These are phyloP conservation scores for Hypoxylon fragiforme DNA, from an alignment of 495 filamentous ascomycete species.

Conservation along the genomic window DNA sequence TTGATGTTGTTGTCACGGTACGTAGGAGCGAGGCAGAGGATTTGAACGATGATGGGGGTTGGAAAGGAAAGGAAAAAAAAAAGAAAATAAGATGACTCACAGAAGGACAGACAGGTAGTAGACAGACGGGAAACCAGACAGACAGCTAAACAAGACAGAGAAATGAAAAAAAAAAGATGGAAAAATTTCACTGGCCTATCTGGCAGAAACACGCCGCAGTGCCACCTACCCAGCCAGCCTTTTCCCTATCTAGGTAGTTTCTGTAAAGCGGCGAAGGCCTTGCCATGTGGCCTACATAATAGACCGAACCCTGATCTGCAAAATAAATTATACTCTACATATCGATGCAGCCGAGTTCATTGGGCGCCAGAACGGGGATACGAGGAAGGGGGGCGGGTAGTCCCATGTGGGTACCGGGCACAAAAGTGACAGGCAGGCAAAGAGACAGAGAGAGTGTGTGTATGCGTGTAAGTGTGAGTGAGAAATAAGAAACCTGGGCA, in stretches of 20 bases:
- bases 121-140: neutral
- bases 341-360: slow-evolving; percentile 6
- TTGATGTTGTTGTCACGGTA: no score
- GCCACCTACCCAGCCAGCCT: slow-evolving; percentile 16
- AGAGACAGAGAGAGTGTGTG: no score
- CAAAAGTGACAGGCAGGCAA: slow-evolving; percentile 5
- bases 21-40: no score
- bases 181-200: slow-evolving; percentile 28
- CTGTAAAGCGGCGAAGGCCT: slow-evolving; percentile 25
- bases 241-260: neutral
- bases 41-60: no score
- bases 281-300: slow-evolving; percentile 31
- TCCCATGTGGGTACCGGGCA: slow-evolving; percentile 23
- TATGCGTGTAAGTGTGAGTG: no score
- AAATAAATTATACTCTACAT: slow-evolving; percentile 31
- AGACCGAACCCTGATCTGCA: slow-evolving; percentile 30
- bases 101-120: no score
- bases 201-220: slow-evolving; percentile 25
- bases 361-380: slow-evolving; percentile 25
- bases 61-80: neutral
- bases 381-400: slow-evolving; percentile 1
- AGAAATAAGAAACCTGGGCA: neutral
- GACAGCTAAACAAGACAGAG: neutral
- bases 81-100: slow-evolving; percentile 19
- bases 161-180: neutral